Evolutionary conservation across 257 asterid genomes (phyloP).

Genomic region (Nicotiana knightiana): DNA sequence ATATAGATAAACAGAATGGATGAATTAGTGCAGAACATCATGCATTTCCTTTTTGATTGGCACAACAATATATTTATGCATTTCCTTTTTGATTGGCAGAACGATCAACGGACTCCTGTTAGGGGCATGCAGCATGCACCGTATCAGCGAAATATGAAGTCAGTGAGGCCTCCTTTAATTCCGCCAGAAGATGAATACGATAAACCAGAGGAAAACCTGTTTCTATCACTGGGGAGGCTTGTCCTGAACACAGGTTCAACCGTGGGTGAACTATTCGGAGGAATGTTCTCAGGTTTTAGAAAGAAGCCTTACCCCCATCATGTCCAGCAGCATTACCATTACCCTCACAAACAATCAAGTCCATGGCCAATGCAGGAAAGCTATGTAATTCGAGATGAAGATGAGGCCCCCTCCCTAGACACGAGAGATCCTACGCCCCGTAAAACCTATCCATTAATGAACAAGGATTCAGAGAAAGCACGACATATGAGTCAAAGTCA

Average conservation of each 20-base stretch:
- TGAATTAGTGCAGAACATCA: neutral
- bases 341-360: constrained; percentile 9
- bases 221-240: constrained; percentile 56
- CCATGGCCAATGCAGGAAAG: constrained; percentile 15
- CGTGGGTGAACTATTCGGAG: constrained; percentile 48
- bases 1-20: neutral
- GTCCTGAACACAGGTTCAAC: constrained; percentile 55
- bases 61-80: constrained; percentile 12
- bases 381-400: constrained; percentile 13
- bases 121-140: constrained; percentile 52
- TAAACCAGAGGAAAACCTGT: constrained; percentile 57
- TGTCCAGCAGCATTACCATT: constrained; percentile 21
- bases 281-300: constrained; percentile 49
- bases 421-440: constrained; percentile 12
- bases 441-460: constrained; percentile 2
- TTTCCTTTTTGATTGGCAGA: neutral
- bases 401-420: constrained; percentile 3
- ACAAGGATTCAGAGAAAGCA: constrained; percentile 1
- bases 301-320: constrained; percentile 42
- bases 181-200: constrained; percentile 64
- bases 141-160: constrained; percentile 47
- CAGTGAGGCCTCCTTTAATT: constrained; percentile 68
- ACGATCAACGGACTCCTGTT: constrained; percentile 33
- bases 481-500: neutral
- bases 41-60: neutral